Conservation (phyloP, 2,329 filamentous ascomycete species). For the Coniochaeta pulveracea region DNA sequence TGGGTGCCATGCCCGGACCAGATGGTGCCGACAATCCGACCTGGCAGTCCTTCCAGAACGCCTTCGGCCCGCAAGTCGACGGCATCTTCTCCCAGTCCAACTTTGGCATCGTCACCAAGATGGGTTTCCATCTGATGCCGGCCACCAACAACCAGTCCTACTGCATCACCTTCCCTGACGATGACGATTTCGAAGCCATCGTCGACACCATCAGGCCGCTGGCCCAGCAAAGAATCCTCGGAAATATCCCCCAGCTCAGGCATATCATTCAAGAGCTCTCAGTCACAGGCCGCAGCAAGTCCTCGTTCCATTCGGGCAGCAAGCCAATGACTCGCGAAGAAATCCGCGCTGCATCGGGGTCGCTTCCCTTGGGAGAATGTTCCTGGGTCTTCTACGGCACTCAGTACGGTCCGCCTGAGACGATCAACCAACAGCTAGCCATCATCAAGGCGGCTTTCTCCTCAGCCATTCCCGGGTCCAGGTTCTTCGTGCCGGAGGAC, state of each 20-base stretch:
- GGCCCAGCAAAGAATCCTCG: slow-evolving; percentile 28
- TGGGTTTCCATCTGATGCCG: slow-evolving; percentile 35
- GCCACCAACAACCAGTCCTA: slow-evolving; percentile 22
- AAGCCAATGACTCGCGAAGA: slow-evolving; percentile 19
- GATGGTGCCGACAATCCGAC: slow-evolving; percentile 22
- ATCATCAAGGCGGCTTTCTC: slow-evolving; percentile 31
- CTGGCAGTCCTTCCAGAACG: slow-evolving; percentile 27
- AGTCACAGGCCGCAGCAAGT: slow-evolving; percentile 25
- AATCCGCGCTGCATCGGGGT: slow-evolving; percentile 18
- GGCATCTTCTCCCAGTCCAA: slow-evolving; percentile 41
- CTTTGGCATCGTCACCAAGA: slow-evolving; percentile 42
- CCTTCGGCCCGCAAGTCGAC: slow-evolving; percentile 28
- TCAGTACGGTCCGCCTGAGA: slow-evolving; percentile 21
- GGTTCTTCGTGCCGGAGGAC: slow-evolving; percentile 29
- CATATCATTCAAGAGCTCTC: slow-evolving; percentile 32
- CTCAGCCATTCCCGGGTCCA: slow-evolving; percentile 26
- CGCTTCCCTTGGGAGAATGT: slow-evolving; percentile 26
- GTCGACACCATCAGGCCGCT: slow-evolving; percentile 25
- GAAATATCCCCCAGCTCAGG: slow-evolving; percentile 33
- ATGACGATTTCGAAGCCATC: slow-evolving; percentile 22
- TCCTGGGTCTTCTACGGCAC: slow-evolving; percentile 40
- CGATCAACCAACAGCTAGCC: slow-evolving; percentile 20
- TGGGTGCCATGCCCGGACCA: slow-evolving; percentile 31
- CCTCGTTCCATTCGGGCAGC: slow-evolving; percentile 14
- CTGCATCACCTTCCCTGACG: slow-evolving; percentile 27